Evolutionary conservation across 306 rosid species (phyloP).

Genomic region (Prunus campanulata): DNA sequence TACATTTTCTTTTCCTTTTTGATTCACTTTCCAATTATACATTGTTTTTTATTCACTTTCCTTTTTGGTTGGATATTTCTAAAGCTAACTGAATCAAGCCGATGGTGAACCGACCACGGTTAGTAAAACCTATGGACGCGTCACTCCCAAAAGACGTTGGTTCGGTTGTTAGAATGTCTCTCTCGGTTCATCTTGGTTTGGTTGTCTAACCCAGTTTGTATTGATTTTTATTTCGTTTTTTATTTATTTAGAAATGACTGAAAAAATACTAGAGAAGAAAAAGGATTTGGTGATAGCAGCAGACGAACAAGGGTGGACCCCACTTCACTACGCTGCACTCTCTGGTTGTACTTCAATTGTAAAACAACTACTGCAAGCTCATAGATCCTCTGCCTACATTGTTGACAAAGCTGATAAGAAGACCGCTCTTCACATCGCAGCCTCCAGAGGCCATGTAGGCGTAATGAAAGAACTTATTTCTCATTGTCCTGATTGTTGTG

Average conservation of each 20-base stretch:
- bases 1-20: background rate
- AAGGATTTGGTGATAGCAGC: background rate
- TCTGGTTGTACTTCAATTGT: fast-evolving
- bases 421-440: constrained; percentile 15
- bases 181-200: no score
- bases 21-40: background rate
- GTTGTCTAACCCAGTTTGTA: no score
- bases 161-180: no score
- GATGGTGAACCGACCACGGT: no score
- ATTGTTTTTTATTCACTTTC: background rate
- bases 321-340: constrained; percentile 13
- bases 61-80: no score
- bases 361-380: background rate
- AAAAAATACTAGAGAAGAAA: background rate
- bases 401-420: background rate
- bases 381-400: background rate
- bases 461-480: background rate
- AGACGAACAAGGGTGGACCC: background rate
- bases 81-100: no score
- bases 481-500: background rate
- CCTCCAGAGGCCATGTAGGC: background rate
- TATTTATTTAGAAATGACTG: background rate
- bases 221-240: background rate
- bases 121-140: no score
- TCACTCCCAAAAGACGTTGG: no score